Percentiles rank a stretch among this genome's conserved stretches.
These are phyloP conservation scores for Pisolithus orientalis DNA, from an alignment of 768 basidiomycete genomes.

Conservation along the genomic window DNA sequence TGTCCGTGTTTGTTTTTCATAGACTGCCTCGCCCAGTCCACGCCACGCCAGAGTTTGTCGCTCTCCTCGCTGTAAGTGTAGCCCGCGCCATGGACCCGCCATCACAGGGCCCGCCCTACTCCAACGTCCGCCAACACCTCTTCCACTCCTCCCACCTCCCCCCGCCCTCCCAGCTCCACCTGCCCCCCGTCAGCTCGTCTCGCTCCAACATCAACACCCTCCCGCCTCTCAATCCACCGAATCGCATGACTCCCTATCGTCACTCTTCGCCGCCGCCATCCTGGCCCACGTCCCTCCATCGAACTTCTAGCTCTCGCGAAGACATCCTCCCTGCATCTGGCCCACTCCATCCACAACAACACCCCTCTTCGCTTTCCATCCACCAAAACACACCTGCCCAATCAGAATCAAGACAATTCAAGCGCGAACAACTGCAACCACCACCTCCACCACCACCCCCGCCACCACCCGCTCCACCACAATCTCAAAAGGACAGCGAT, in stretches of 20 bases:
- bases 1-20: conserved; percentile 17
- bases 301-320: conserved; percentile 37
- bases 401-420: conserved; percentile 22
- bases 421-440: conserved; percentile 24
- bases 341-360: conserved; percentile 13
- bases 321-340: conserved; percentile 27
- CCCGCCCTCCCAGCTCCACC: conserved; percentile 37
- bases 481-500: conserved; percentile 38
- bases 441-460: conserved; percentile 16
- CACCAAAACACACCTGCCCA: conserved; percentile 15
- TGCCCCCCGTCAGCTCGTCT: conserved; percentile 29
- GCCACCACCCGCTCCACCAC: conserved; percentile 11
- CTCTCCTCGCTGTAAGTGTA: conserved; percentile 4
- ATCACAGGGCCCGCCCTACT: conserved; percentile 25
- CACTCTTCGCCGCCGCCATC: conserved; percentile 22
- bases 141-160: conserved; percentile 40
- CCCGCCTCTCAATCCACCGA: conserved; percentile 32
- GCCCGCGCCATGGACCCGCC: conserved; percentile 20
- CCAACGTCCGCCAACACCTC: conserved; percentile 26
- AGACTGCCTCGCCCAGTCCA: background rate
- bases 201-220: conserved; percentile 35
- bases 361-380: conserved; percentile 18
- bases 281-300: conserved; percentile 23
- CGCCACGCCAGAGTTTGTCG: too few species aligned
- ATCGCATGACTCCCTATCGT: conserved; percentile 22